Percentiles rank a stretch among this genome's conserved stretches.
These are phyloP conservation scores for Mycena rebaudengoi DNA, from an alignment of 768 basidiomycete genomes.

Conservation along the genomic window DNA sequence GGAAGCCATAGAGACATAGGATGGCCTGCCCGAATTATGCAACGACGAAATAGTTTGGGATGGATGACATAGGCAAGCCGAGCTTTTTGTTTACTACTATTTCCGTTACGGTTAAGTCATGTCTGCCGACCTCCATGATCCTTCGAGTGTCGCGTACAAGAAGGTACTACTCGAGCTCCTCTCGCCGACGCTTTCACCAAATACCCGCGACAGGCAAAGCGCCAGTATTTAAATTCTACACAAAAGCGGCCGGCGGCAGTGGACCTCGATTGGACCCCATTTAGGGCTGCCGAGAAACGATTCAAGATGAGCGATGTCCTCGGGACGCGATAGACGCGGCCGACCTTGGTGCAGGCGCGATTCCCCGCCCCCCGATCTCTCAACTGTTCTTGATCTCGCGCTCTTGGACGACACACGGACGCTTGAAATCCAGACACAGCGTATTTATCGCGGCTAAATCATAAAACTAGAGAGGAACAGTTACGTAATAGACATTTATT, in stretches of 20 bases:
- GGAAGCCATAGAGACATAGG: conserved; percentile 84
- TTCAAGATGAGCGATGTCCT: conserved; percentile 57
- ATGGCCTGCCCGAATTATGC: conserved; percentile 13
- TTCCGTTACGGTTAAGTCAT: neutral
- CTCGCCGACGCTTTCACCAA: neutral
- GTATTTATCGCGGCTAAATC: too few relatives aligned
- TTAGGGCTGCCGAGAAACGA: conserved; percentile 80
- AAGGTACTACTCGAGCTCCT: conserved; percentile 42
- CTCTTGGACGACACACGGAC: conserved; percentile 48
- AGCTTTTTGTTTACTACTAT: neutral
- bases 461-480: too few relatives aligned
- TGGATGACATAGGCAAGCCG: conserved; percentile 8
- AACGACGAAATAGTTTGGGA: neutral
- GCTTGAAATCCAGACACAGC: conserved; percentile 51
- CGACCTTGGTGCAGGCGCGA: conserved; percentile 45
- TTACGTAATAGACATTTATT: too few relatives aligned
- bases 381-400: conserved; percentile 72
- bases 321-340: neutral
- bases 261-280: conserved; percentile 74
- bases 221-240: conserved; percentile 68
- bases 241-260: conserved; percentile 55
- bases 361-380: conserved; percentile 83
- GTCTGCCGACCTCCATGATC: conserved; percentile 47
- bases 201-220: conserved; percentile 56
- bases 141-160: conserved; percentile 62